Base-by-base conservation (phyloP, 805 yeast genomes). In the Jamesozyma rosinii region DNA sequence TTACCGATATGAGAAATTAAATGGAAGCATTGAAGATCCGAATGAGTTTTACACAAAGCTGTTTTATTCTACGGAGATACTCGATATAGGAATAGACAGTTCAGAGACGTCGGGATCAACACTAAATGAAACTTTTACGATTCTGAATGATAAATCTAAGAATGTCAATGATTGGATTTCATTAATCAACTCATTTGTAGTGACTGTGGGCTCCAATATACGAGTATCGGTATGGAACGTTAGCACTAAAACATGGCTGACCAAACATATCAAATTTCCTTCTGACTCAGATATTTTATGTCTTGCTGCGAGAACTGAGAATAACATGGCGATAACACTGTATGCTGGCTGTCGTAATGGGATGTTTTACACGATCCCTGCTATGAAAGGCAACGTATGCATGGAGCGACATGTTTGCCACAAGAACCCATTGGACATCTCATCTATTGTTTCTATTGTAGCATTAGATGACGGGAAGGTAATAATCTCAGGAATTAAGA, bases 281-380 rank as follows among this genome's bases (percentile, higher is more conserved):
- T 8, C 11, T 4, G 44, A 42, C 14, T 49, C 50, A 1, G 52
- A 49, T 38, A 47, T 49, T 13, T 9, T 47, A 20, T 44, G 45
- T n/a, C 38, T 47, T 11, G 45, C 47, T 3, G 39, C 19, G 15
- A 10, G 32, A 17, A 17, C 22, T 11, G 13, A 10, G 8, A 11
- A 15, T 15, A 10, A 19, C 8, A 18, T 14, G 24, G 34, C 38
- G 2, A 29, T 18, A 13, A 17, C 24, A 17, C 17, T 49, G 21
- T 48, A 42, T 40, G 51, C 47, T 4, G 44, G 44, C 6, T 29
- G 36, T 15, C 39, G 44, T 30, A 35, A 31, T 35, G 44, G 40
- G 8, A 3, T 6, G 3, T 27, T 41, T 5, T 35, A 14, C 30
- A 4, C 29, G 8, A 17, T 41, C 5, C 30, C 35, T 14, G n/a